Conservation (phyloP, 2,329 filamentous ascomycete species). For the Madurella mycetomatis region DNA sequence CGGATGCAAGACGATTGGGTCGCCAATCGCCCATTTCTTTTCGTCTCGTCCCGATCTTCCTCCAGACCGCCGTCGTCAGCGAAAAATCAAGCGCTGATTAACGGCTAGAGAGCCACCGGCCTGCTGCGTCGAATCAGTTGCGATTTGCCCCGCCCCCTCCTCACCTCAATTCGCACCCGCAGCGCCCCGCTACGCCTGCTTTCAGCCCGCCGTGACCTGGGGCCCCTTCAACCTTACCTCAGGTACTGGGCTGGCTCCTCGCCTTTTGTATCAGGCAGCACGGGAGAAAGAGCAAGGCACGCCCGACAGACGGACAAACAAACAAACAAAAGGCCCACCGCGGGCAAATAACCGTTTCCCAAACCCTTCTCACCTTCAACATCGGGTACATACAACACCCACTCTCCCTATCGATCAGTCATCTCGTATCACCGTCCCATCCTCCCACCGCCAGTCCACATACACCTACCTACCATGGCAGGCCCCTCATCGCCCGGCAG, state of each 20-base stretch:
- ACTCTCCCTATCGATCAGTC: not conserved
- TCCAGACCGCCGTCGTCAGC: not conserved
- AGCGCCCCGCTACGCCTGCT: not conserved
- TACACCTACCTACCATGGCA: constrained; percentile 40
- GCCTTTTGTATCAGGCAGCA: not conserved
- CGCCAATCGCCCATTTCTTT: not conserved
- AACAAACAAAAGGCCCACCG: not conserved
- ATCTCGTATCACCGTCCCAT: not conserved
- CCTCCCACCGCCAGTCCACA: not conserved
- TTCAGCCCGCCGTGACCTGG: not conserved
- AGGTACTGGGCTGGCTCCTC: not conserved
- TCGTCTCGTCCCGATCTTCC: not conserved
- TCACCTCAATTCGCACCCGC: not conserved
- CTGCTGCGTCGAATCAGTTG: not conserved
- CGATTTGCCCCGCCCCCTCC: not conserved
- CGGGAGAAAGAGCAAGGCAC: not conserved
- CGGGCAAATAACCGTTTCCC: not conserved
- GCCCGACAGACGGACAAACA: not conserved
- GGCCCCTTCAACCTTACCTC: no score
- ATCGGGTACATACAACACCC: not conserved
- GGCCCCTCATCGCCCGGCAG: constrained; percentile 54
- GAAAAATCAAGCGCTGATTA: not conserved
- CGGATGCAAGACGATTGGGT: not conserved
- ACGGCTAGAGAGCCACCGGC: not conserved
- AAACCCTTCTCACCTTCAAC: not conserved